Percentiles rank a stretch among this genome's conserved stretches.
Evolutionary conservation across 805 yeast species (phyloP).

Genomic region (Yarrowia sp.): DNA sequence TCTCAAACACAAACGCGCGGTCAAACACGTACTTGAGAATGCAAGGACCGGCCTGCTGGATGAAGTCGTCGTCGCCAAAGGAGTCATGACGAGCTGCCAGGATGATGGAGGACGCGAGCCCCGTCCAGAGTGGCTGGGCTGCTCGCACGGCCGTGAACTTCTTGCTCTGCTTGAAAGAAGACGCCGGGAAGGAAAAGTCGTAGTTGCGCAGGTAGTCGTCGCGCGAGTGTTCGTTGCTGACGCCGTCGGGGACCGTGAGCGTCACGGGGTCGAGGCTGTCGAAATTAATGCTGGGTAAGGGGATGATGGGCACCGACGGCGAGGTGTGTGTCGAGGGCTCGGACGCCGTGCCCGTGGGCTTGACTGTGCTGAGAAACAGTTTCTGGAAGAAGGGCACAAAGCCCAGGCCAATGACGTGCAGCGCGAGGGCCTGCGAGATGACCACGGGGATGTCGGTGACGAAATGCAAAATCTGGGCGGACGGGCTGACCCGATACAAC

Average conservation of each 20-base stretch:
- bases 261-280: conserved; percentile 24
- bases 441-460: conserved; percentile 33
- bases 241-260: conserved; percentile 21
- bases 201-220: conserved; percentile 28
- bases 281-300: conserved; percentile 1
- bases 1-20: conserved; percentile 34
- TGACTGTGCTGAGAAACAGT: conserved; percentile 32
- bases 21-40: conserved; percentile 39
- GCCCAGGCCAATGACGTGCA: conserved; percentile 39
- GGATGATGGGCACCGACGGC: neutral
- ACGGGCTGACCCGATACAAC: conserved; percentile 29
- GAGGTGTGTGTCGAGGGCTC: neutral
- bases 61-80: conserved; percentile 1
- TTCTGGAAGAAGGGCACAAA: conserved; percentile 35
- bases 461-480: conserved; percentile 36
- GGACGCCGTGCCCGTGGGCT: neutral
- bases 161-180: conserved; percentile 35
- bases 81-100: conserved; percentile 39
- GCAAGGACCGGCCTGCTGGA: conserved; percentile 33
- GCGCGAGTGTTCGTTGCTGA: neutral
- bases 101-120: conserved; percentile 38
- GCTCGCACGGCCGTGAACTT: conserved; percentile 33
- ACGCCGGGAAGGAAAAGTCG: conserved; percentile 31
- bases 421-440: conserved; percentile 37
- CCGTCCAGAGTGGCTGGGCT: conserved; percentile 41